These are phyloP conservation scores for Nannochloropsis oceanica DNA, from an alignment of 108 stramenopile genomes.

Conservation along the genomic window DNA sequence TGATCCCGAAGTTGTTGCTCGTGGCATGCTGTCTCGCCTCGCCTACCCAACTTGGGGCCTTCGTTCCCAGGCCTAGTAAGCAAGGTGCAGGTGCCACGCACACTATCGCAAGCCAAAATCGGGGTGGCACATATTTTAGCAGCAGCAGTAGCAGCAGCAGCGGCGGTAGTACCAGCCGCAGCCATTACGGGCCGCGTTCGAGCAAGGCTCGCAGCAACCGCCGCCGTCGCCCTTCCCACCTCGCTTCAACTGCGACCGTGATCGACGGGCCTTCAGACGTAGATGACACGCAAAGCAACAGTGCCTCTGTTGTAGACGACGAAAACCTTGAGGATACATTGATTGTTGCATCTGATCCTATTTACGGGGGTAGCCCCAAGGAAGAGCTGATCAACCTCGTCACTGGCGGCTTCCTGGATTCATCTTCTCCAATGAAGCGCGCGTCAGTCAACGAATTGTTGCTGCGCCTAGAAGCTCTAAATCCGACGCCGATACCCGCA, in stretches of 20 bases:
- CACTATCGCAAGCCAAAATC: too few species aligned
- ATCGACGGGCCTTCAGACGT: neutral
- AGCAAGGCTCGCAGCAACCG: neutral
- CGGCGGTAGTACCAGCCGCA: too few species aligned
- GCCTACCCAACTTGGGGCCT: too few species aligned
- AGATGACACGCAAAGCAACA: neutral
- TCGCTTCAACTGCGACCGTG: neutral
- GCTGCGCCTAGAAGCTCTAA: conserved; percentile 24
- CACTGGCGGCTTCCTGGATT: neutral
- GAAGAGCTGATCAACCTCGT: neutral
- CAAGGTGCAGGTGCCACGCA: too few species aligned
- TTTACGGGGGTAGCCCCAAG: neutral
- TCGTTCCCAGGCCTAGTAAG: too few species aligned
- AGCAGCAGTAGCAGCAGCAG: too few species aligned
- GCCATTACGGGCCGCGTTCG: neutral
- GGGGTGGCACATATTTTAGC: too few species aligned
- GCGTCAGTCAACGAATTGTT: conserved; percentile 24
- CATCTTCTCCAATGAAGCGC: neutral
- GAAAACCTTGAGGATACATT: neutral
- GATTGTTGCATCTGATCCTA: neutral
- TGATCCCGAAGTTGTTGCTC: too few species aligned
- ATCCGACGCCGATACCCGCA: conserved; percentile 15
- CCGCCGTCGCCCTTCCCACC: neutral
- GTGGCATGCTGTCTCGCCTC: too few species aligned
- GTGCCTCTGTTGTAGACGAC: neutral